Evolutionary conservation across 768 basidiomycete genomes (phyloP), one percentile per base, ranked within the genome.

Genomic region (Pleurotus sapidus): DNA sequence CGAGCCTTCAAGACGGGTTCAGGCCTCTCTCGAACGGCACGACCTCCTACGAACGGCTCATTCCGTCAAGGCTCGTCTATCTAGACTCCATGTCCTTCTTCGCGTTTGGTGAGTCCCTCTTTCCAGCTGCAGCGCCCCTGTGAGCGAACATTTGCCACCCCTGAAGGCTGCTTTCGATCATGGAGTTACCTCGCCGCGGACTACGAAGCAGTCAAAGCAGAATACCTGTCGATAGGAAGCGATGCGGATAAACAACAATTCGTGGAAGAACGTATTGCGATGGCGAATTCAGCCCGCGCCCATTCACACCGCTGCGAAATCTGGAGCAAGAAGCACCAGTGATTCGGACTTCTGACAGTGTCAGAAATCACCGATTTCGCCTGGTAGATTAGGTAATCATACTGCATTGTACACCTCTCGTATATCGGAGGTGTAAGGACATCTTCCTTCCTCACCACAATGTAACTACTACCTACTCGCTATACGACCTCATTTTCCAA

Each of bases 31-130:
- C 49, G 15, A 15, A 25, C 6, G 15, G 25, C 11, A 50, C n/a
- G 14, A 17, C 37, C 9, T 15, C 23, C 17, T 53, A 18, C 51
- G 51, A 53, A 23, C 34, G 51, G 15, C 51, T 53, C 40, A 53
- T 53, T 17, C 51, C 51, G 20, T 15, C 51, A 5, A 38, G 17
- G 23, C 51, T 53, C 20, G 51, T 39, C 11, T 42, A 53, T 39
- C 18, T 39, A 7, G 51, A 53, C n/a, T n/a, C 34, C 9, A 53
- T 53, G 51, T 38, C 51, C 15, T 53, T 53, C 38, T 53, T 53
- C 38, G 17, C 23, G 4, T 42, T 23, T 17, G 38, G 51, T 53
- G 38, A 20, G 51, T 39, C 15, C 30, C 5, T 30, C 24, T 37
- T 14, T 8, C 49, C 7, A n/a, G 11, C 14, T 50, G 30, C 27